Base-by-base conservation (phyloP, 495 filamentous ascomycete species). In the Thermochaetoides thermophila region DNA sequence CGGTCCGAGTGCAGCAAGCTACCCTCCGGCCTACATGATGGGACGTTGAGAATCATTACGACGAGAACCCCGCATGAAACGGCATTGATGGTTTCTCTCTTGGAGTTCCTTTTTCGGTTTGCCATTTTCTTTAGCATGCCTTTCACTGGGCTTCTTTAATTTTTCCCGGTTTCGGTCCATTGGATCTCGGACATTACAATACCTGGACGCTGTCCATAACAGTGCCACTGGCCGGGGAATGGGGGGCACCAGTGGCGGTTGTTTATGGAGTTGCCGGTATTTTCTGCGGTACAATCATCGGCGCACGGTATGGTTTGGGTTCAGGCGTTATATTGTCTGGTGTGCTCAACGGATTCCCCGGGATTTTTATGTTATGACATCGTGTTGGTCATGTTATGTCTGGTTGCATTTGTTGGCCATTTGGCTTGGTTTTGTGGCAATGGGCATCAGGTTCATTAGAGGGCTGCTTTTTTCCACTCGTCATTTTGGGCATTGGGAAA, bases 1-100 rank as follows among this genome's bases (percentile, higher is more conserved):
- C 11, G 27, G 46, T 33, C 20, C 32, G 7, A 17, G 41, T 8
- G 35, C 48, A 13, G 26, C 34, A n/a, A n/a, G n/a, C n/a, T n/a
- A n/a, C 11, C 52, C 39, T 13, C 46, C 49, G 12, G 24, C 46
- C 1, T 43, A 54, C 17, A 54, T 54, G 50, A 49, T 56, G 48
- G 49, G 52, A 7, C 46, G 49, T 25, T 50, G 34, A 38, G 17
- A 16, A 3, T 27, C 18, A 10, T 12, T 15, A n/a, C 14, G n/a
- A n/a, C n/a, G n/a, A n/a, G n/a, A n/a, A n/a, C n/a, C n/a, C n/a
- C n/a, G n/a, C n/a, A n/a, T n/a, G n/a, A n/a, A n/a, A n/a, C n/a
- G n/a, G n/a, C n/a, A n/a, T n/a, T n/a, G n/a, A n/a, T n/a, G n/a
- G n/a, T 17, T 34, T 22, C 24, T 34, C 32, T 13, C 15, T 17